Conservation (phyloP, 495 filamentous ascomycete genomes). For the Podospora pseudoanserina region DNA sequence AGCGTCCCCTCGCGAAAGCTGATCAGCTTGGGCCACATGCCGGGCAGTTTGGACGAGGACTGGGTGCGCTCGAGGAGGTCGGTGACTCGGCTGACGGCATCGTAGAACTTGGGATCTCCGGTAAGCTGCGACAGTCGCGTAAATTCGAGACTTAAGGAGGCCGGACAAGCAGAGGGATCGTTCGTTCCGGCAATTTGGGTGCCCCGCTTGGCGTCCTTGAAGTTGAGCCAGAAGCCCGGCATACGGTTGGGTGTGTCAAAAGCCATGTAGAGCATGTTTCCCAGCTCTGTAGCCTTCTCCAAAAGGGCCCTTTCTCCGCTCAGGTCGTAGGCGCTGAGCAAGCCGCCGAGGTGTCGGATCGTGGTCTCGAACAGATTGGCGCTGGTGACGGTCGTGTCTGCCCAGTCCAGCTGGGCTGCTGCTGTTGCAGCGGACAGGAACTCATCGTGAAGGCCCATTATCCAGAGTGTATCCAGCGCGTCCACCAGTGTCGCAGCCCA, state of each 20-base stretch:
- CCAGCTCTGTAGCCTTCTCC: slow-evolving; percentile 75
- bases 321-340: slow-evolving; percentile 72
- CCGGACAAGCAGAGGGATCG: slow-evolving; percentile 59
- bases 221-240: slow-evolving; percentile 69
- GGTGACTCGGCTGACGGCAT: slow-evolving; percentile 80
- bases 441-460: slow-evolving; percentile 79
- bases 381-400: slow-evolving; percentile 48
- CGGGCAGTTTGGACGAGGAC: slow-evolving; percentile 62
- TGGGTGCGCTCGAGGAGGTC: slow-evolving; percentile 69
- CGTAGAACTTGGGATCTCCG: slow-evolving; percentile 74
- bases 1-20: slow-evolving; percentile 44
- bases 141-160: slow-evolving; percentile 78
- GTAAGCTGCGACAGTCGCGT: slow-evolving; percentile 82
- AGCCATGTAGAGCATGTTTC: slow-evolving; percentile 70
- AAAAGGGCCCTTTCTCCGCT: slow-evolving; percentile 59
- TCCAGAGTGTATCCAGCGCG: slow-evolving; percentile 81
- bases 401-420: slow-evolving; percentile 73
- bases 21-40: slow-evolving; percentile 72
- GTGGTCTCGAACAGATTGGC: slow-evolving; percentile 79
- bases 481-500: slow-evolving; percentile 90
- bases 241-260: slow-evolving; percentile 91
- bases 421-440: slow-evolving; percentile 68
- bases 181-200: slow-evolving; percentile 37
- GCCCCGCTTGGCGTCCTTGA: slow-evolving; percentile 57
- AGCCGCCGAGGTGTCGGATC: slow-evolving; percentile 73